Base-by-base conservation (phyloP, 2,329 filamentous ascomycete genomes). In the Colletotrichum melonis region DNA sequence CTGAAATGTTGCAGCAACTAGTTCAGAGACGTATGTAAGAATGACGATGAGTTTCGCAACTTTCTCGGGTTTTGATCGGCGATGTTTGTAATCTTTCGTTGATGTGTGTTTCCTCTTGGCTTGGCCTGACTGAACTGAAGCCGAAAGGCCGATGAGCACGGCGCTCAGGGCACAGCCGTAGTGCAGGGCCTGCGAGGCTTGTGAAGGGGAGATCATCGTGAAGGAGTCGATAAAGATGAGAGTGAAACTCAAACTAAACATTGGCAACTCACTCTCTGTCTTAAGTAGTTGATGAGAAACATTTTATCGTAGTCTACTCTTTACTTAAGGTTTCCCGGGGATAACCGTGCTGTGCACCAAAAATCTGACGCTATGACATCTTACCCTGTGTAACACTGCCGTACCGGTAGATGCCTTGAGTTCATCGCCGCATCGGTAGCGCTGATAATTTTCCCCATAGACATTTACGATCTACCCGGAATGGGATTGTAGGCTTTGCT, bases 101-200 rank as follows among this genome's bases (percentile, higher is more conserved):
- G 19, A 30, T 22, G n/a, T 3, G 7, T 26, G 60, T 1, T 42
- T 63, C 11, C 38, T 30, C 32, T 32, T 56, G 8, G 32, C 56
- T 28, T 52, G 55, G 9, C 63, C n/a, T 11, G 59, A 30, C 8
- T 16, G 46, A 9, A 52, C 8, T 3, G 67, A 22, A 19, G 32
- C n/a, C 22, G 32, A 60, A n/a, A 60, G 14, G 1, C n/a, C 30
- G 14, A 71, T 32, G 46, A 57, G 6, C 22, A 26, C 26, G 22
- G 30, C 6, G 38, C 38, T 19, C n/a, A 71, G 46, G 46, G 68
- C 68, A 38, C 63, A 56, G 26, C 46, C 63, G 32, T 71, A 67
- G 56, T 71, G 55, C 11, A 71, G 68, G 9, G 26, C 63, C 38
- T 56, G 30, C 19, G 28, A 46, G 54, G 56, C 56, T 12, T n/a